Conservation (phyloP, 192 early-diverging fungal genomes). For the Podila minutissima region DNA sequence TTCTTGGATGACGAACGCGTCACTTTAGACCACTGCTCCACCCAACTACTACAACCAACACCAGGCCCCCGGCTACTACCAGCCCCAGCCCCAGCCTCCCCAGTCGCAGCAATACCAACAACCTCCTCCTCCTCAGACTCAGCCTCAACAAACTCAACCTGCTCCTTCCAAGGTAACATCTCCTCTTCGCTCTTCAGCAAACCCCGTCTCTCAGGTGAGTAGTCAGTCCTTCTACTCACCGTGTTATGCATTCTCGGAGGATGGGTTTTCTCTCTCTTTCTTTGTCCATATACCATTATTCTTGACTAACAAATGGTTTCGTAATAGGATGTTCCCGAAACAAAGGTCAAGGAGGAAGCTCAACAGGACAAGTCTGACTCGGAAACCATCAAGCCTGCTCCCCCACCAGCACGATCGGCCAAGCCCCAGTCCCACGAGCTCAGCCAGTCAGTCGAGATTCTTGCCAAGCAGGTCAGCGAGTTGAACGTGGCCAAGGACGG, state of each 20-base stretch:
- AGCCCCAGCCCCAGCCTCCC: conserved; percentile 15
- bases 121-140: conserved; percentile 3
- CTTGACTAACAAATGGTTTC: not conserved
- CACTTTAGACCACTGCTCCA: conserved; percentile 56
- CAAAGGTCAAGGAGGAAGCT: conserved; percentile 21
- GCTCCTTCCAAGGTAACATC: not conserved
- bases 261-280: no score
- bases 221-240: no score
- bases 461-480: conserved; percentile 67
- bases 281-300: no score
- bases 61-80: conserved; percentile 50
- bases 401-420: conserved; percentile 46
- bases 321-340: conserved; percentile 4
- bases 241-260: no score
- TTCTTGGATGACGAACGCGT: not conserved
- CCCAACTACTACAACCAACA: conserved; percentile 52
- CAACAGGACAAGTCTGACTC: conserved; percentile 35
- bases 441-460: conserved; percentile 59
- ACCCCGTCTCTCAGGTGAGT: conserved; percentile 13
- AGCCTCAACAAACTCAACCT: conserved; percentile 28
- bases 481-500: conserved; percentile 51
- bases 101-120: conserved; percentile 47
- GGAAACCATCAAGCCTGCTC: conserved; percentile 51
- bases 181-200: conserved; percentile 5
- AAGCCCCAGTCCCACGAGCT: conserved; percentile 51